Percentiles rank a stretch among this genome's conserved stretches.
These are phyloP conservation scores for Chaetomidium leptoderma DNA, from an alignment of 495 filamentous ascomycete genomes.

Conservation along the genomic window DNA sequence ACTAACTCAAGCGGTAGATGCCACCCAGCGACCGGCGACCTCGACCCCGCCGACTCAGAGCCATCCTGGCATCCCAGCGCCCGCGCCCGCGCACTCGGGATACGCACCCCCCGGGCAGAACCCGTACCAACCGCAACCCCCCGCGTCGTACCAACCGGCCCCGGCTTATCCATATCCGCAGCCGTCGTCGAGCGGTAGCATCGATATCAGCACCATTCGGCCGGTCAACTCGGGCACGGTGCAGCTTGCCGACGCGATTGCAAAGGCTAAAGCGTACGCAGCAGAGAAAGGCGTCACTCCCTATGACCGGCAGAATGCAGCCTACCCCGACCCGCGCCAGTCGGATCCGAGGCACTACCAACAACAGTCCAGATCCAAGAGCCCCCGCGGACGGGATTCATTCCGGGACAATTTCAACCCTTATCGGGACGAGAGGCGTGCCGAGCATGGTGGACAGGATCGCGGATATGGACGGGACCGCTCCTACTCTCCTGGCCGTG, in stretches of 20 bases:
- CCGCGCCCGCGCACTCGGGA: slow-evolving; percentile 13
- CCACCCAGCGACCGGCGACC: slow-evolving; percentile 30
- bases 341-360: slow-evolving; percentile 47
- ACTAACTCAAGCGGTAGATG: slow-evolving; percentile 15
- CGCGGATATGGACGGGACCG: slow-evolving; percentile 59
- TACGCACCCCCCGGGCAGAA: slow-evolving; percentile 29
- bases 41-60: slow-evolving; percentile 44
- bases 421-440: slow-evolving; percentile 70
- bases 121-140: slow-evolving; percentile 38
- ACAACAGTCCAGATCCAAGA: slow-evolving; percentile 64
- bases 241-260: slow-evolving; percentile 67
- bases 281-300: slow-evolving; percentile 62
- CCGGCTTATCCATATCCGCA: slow-evolving; percentile 56
- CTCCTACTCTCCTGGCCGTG: slow-evolving; percentile 56
- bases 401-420: slow-evolving; percentile 70
- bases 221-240: slow-evolving; percentile 69
- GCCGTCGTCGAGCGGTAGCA: slow-evolving; percentile 61
- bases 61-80: slow-evolving; percentile 38
- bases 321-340: slow-evolving; percentile 42
- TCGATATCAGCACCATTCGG: slow-evolving; percentile 71
- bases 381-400: slow-evolving; percentile 55
- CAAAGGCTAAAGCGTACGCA: slow-evolving; percentile 66
- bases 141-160: slow-evolving; percentile 39
- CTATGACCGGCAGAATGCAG: slow-evolving; percentile 42
- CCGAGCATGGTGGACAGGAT: slow-evolving; percentile 27